Evolutionary conservation across 305 asterid species (phyloP).

Genomic region (Ajuga reptans): DNA sequence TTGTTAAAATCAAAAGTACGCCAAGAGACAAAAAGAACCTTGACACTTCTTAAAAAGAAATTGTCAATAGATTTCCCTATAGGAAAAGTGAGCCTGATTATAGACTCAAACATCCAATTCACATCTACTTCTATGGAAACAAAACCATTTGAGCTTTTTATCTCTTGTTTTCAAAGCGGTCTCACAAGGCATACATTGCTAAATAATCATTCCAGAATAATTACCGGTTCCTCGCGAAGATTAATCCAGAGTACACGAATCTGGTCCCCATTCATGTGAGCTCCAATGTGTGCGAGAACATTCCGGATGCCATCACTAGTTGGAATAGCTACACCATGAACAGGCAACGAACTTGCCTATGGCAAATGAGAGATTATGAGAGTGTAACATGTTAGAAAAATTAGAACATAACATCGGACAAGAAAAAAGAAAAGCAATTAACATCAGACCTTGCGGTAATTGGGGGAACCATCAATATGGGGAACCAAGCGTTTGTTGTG

Average conservation of each 20-base stretch:
- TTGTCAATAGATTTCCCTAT: background rate
- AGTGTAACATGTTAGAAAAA: background rate
- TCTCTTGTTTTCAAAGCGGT: conserved; percentile 11
- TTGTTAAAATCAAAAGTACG: background rate
- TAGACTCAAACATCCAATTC: background rate
- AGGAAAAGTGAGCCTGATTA: background rate
- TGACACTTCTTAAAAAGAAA: background rate
- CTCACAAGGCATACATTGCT: conserved; percentile 9
- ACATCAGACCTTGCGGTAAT: conserved; percentile 74
- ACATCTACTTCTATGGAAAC: conserved; percentile 2
- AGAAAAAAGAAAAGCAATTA: background rate
- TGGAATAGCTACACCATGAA: conserved; percentile 97
- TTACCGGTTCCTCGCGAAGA: conserved; percentile 98
- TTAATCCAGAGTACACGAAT: conserved; percentile 79
- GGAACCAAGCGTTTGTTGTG: conserved; percentile 86
- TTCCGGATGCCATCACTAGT: conserved; percentile 85
- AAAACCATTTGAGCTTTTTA: background rate
- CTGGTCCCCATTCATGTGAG: conserved; percentile 51
- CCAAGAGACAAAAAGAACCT: background rate
- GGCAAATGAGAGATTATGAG: conserved; percentile 11
- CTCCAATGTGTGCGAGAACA: conserved; percentile 82
- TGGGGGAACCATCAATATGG: conserved; percentile 91
- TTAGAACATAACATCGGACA: background rate
- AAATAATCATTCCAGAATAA: conserved; percentile 15
- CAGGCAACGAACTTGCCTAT: conserved; percentile 73